Evolutionary conservation across 2,329 filamentous ascomycete genomes (phyloP), one percentile per base, ranked within the genome.

Genomic region (Cercospora zeae-maydis): DNA sequence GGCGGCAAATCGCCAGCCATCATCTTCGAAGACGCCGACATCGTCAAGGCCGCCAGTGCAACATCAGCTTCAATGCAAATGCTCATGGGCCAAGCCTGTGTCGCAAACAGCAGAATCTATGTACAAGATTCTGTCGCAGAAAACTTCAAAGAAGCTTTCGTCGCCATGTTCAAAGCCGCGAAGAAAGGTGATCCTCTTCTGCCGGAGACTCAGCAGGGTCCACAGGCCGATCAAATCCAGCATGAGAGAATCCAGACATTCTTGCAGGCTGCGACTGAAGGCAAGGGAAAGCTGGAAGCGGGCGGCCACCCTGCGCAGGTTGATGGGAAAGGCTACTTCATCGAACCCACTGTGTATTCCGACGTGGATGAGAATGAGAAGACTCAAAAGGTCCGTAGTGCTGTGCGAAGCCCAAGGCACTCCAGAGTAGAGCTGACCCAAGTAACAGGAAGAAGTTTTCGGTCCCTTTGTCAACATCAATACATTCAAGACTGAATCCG

Each of bases 181-280:
- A 87, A 83, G 69, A 84, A 86, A 53, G 89, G 89, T 52, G 84
- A 91, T 70, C 88, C 87, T 0, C 90, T 90, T 71, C 79, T 83
- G 3, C 83, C 86, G 66, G 80, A 79, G 39, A 90, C 88, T 0
- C 88, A 86, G 76, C 88, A 91, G 71, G 89, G 89, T 0, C 89
- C 89, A 0, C 88, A 90, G 70, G 84, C 80, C 4, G 82, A 84
- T 67, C 76, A 79, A 65, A 71, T 76, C 5, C 82, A 84, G 71
- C 80, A 81, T 69, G 78, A 80, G 61, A 77, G 77, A 9, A 64
- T 71, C 39, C 65, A 70, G 33, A 53, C 57, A n/a, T 71, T 65
- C 59, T 61, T 71, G 33, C 33, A 69, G 24, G 58, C 69, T 39
- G 71, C 65, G 2, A 68, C 63, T 19, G 53, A 70, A 24, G 63